These are phyloP conservation scores for Kwoniella shandongensis DNA, from an alignment of 768 basidiomycete species.

Conservation along the genomic window DNA sequence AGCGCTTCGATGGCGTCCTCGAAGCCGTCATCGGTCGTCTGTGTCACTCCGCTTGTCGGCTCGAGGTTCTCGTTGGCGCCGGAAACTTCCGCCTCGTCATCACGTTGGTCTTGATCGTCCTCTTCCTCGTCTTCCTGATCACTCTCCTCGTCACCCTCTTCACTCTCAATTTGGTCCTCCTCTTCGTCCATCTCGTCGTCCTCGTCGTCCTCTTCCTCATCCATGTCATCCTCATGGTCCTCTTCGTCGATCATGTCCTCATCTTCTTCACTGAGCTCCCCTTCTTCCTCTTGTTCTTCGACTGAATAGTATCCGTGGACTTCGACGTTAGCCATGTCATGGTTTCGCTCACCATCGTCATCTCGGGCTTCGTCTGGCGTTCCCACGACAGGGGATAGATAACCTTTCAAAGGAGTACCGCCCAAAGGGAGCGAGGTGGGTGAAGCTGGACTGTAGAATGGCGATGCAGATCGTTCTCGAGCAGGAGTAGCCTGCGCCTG, in stretches of 20 bases:
- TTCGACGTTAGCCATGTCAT: background rate
- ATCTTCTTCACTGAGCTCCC: slow-evolving; percentile 8
- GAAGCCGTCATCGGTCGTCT: background rate
- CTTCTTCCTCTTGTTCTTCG: background rate
- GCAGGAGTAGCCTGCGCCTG: background rate
- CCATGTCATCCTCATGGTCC: background rate
- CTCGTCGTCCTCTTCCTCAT: slow-evolving; percentile 1
- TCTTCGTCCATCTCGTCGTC: slow-evolving; percentile 1
- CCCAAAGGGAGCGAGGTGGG: too few species aligned
- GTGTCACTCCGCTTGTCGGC: background rate
- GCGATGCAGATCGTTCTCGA: too few species aligned
- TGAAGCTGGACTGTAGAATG: too few species aligned
- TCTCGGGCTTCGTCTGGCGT: too few species aligned
- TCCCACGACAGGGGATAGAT: too few species aligned
- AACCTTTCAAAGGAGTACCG: too few species aligned
- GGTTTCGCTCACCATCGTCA: slow-evolving; percentile 1
- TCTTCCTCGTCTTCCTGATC: slow-evolving; percentile 3
- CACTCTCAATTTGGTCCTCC: slow-evolving; percentile 1
- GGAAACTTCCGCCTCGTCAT: too few species aligned
- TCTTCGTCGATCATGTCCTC: slow-evolving; percentile 3
- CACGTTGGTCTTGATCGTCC: background rate
- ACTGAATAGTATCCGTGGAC: background rate
- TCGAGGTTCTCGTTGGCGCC: background rate
- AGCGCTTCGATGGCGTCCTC: slow-evolving; percentile 5
- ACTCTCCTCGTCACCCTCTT: background rate